A percentile compares a stretch with the other conserved stretches of the same genome.
phyloP scores from a whole-genome alignment of 2,329 filamentous ascomycete species.

The Penicillium frequentans region DNA sequence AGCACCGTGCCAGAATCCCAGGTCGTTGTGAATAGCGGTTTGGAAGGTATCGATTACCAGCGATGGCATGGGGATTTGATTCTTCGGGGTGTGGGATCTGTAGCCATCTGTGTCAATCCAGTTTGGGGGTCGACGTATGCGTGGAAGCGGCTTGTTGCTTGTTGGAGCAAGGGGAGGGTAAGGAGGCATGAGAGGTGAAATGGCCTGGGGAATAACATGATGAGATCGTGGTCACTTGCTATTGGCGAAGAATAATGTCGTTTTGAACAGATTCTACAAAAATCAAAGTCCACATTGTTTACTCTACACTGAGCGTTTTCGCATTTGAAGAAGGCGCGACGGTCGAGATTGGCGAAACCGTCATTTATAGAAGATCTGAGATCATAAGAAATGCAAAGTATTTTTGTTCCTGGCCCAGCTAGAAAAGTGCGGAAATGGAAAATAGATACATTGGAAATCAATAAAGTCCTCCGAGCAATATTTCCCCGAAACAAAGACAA shows the following conservation, averaged over 20 bases:
- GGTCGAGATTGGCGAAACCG: neutral
- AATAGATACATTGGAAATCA: too few relatives aligned
- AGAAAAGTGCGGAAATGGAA: too few relatives aligned
- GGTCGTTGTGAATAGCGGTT: conserved; percentile 54
- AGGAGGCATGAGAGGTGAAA: neutral
- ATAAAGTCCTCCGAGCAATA: too few relatives aligned
- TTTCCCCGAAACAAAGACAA: too few relatives aligned
- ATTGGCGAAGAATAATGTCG: neutral
- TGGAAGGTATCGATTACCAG: conserved; percentile 63
- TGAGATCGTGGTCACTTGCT: neutral
- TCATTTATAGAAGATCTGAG: too few relatives aligned
- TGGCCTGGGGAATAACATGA: conserved; percentile 6
- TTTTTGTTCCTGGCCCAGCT: too few relatives aligned
- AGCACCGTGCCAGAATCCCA: conserved; percentile 66
- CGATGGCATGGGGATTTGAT: neutral
- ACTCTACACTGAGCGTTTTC: neutral
- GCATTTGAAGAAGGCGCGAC: neutral
- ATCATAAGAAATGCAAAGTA: too few relatives aligned
- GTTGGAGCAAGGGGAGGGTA: conserved; percentile 2
- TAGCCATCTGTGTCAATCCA: neutral
- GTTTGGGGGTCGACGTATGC: conserved; percentile 1
- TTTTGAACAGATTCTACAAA: neutral
- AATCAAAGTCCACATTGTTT: neutral
- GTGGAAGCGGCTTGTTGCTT: conserved; percentile 2
- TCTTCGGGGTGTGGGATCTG: neutral